These are phyloP conservation scores for Omphalotus guepiniiformis DNA, from an alignment of 768 basidiomycete genomes.

Conservation along the genomic window DNA sequence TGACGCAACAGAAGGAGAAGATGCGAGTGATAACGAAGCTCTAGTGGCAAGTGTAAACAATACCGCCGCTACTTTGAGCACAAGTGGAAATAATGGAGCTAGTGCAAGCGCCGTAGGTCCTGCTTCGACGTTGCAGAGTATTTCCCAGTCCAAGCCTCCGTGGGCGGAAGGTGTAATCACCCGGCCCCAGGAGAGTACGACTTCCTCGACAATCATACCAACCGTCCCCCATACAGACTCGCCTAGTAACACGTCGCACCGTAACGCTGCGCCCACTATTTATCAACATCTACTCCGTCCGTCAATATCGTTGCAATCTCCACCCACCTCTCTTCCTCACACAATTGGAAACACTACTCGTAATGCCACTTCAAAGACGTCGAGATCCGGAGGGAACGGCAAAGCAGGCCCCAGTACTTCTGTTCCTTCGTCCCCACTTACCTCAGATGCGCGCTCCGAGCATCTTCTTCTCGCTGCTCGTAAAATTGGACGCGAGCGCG, in stretches of 20 bases:
- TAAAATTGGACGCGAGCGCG: constrained; percentile 60
- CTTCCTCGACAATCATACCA: not conserved
- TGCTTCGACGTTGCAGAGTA: not conserved
- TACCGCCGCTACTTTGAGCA: not conserved
- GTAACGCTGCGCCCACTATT: not conserved
- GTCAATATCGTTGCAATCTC: not conserved
- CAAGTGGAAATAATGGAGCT: too few relatives aligned
- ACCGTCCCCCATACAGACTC: not conserved
- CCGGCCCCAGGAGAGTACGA: not conserved
- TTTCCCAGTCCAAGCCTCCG: not conserved
- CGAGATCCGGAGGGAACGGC: constrained; percentile 19
- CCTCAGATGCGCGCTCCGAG: constrained; percentile 66
- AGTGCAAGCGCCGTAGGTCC: not conserved
- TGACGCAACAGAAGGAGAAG: not conserved
- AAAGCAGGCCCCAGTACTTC: constrained; percentile 14
- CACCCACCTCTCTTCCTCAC: not conserved
- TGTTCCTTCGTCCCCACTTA: constrained; percentile 25
- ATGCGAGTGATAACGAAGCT: not conserved
- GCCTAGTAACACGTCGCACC: too few relatives aligned
- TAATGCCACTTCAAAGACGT: constrained; percentile 16
- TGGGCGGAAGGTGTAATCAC: not conserved
- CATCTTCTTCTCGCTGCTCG: constrained; percentile 69
- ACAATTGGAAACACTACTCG: constrained; percentile 11
- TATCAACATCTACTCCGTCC: not conserved
- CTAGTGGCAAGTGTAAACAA: not conserved